phyloP scores from a whole-genome alignment of 805 yeast species.

The Wickerhamomyces pijperi region DNA sequence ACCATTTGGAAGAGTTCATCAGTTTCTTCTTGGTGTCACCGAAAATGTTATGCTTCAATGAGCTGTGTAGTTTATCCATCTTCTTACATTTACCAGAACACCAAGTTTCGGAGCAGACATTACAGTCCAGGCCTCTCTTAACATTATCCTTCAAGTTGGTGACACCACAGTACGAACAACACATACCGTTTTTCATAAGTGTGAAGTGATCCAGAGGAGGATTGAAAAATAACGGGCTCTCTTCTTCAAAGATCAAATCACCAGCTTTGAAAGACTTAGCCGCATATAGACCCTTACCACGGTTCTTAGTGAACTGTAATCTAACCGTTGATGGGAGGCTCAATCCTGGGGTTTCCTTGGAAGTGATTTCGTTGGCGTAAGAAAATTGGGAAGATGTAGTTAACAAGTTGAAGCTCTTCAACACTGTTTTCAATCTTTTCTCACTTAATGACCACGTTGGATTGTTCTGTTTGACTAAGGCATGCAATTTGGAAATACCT shows the following conservation, averaged over 20 bases:
- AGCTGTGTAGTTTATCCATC: slow-evolving; percentile 38
- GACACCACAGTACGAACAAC: slow-evolving; percentile 62
- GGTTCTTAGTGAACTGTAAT: slow-evolving; percentile 34
- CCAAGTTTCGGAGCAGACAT: slow-evolving; percentile 57
- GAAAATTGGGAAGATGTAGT: slow-evolving; percentile 31
- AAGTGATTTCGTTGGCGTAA: slow-evolving; percentile 42
- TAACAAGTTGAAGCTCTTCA: slow-evolving; percentile 47
- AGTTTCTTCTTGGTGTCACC: slow-evolving; percentile 23
- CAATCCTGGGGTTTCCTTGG: slow-evolving; percentile 35
- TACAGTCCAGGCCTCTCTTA: slow-evolving; percentile 50
- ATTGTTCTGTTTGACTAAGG: slow-evolving; percentile 30
- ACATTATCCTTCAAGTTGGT: slow-evolving; percentile 2
- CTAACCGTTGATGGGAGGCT: slow-evolving; percentile 31
- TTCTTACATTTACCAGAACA: slow-evolving; percentile 55
- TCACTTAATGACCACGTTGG: slow-evolving; percentile 51
- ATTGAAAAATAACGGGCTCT: slow-evolving; percentile 42
- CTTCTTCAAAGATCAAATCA: slow-evolving; percentile 50
- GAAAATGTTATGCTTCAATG: slow-evolving; percentile 43
- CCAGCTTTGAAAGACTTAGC: slow-evolving; percentile 34
- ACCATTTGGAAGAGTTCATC: slow-evolving; percentile 40
- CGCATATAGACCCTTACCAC: slow-evolving; percentile 57
- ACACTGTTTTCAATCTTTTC: slow-evolving; percentile 39
- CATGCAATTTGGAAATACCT: slow-evolving; percentile 43
- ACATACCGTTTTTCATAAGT: slow-evolving; percentile 47
- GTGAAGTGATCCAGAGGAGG: slow-evolving; percentile 60